phyloP scores from a whole-genome alignment of 768 basidiomycete species.

The Pleurotus ostreatus region DNA sequence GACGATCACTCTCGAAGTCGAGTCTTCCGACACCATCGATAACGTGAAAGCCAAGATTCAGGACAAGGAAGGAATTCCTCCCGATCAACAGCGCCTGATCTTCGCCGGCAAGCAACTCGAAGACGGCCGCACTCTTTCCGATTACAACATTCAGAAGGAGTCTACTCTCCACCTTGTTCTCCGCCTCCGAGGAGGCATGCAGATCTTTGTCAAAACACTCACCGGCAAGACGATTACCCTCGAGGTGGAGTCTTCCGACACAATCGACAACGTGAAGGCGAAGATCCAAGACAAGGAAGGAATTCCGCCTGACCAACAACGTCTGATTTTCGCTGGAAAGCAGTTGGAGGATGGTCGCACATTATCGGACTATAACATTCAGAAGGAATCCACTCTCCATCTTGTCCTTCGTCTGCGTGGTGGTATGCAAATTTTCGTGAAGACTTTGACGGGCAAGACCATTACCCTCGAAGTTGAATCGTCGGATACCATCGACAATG shows the following conservation, averaged over 20 bases:
- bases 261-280: slow-evolving; percentile 51
- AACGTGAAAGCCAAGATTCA: slow-evolving; percentile 92
- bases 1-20: slow-evolving; percentile 91
- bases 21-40: slow-evolving; percentile 91
- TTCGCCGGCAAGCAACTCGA: slow-evolving; percentile 93
- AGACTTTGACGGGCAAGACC: slow-evolving; percentile 86
- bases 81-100: slow-evolving; percentile 88
- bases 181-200: slow-evolving; percentile 5
- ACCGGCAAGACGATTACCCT: slow-evolving; percentile 10
- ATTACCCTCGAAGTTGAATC: slow-evolving; percentile 95
- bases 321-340: slow-evolving; percentile 90
- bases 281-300: slow-evolving; percentile 96
- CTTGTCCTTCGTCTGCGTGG: slow-evolving; percentile 83
- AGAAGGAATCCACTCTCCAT: slow-evolving; percentile 84
- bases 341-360: slow-evolving; percentile 91
- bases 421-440: slow-evolving; percentile 90
- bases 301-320: slow-evolving; percentile 84
- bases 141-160: slow-evolving; percentile 91
- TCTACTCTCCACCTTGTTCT: slow-evolving; percentile 64
- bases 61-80: slow-evolving; percentile 87
- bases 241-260: slow-evolving; percentile 7
- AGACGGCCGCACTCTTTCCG: slow-evolving; percentile 85
- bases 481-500: slow-evolving; percentile 90
- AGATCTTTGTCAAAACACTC: slow-evolving; percentile 12
- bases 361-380: slow-evolving; percentile 86